Base-by-base conservation (phyloP, 495 filamentous ascomycete species). In the Aspergillus incahuasiensis region DNA sequence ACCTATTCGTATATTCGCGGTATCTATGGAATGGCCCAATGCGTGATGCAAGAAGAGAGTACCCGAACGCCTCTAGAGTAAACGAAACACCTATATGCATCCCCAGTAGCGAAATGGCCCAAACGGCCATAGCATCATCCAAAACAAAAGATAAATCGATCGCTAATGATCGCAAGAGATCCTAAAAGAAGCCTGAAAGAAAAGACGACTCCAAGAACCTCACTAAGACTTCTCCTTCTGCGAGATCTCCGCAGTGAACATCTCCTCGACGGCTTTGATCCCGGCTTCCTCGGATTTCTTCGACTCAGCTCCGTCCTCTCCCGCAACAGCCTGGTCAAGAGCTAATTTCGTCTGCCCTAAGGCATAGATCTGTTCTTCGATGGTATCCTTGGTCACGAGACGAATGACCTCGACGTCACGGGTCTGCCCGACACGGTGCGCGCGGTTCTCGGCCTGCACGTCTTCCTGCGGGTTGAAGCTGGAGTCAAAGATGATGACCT, bases 401-500 rank as follows among this genome's bases (percentile, higher is more conserved):
- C 89, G 79, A 48, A 87, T 74, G 47, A 98, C 85, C 63, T 97
- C 94, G 2, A 98, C 94, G 16, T 91, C 87, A 22, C 88, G 74
- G 8, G 79, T 91, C 68, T 98, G 94, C 1, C 94, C 95, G 11
- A 98, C 89, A 4, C 94, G 84, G 73, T 98, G 94, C 1, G 94
- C 94, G 18, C 94, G 88, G 65, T 98, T 97, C 72, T 96, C 92
- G 0, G 94, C 94, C 68, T 98, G 94, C 1, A 94, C 80, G 64
- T 98, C 94, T 54, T 97, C 91, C 68, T 98, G 94, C 0, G 94
- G 94, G 62, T 98, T 98, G 71, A 97, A 97, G 25, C 82, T 86
- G 48, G 87, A 89, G 69, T 98, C 94, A 65, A 97, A 97, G 63
- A 98, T 92, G 68, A 98, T 82, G 56, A 98, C 92, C 75, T 96